Conservation (phyloP, 2,329 filamentous ascomycete species). For the Bertia moriformis region DNA sequence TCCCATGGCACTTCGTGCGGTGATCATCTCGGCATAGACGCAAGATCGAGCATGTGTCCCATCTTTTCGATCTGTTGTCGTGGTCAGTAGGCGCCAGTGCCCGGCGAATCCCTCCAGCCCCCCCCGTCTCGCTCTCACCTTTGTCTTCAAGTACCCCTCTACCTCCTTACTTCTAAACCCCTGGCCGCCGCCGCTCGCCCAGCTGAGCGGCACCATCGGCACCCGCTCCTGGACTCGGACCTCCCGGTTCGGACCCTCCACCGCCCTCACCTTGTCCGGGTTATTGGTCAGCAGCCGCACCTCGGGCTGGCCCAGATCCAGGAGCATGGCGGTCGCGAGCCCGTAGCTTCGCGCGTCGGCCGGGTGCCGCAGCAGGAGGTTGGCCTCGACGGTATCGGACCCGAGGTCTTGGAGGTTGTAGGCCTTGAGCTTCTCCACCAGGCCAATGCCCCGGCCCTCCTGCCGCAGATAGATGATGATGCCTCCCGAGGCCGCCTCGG, state of each 20-base stretch:
- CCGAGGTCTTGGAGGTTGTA: constrained; percentile 96
- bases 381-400: constrained; percentile 94
- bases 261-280: constrained; percentile 86
- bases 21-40: constrained; percentile 11
- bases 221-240: constrained; percentile 79
- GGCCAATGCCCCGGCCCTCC: constrained; percentile 86
- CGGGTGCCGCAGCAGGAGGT: constrained; percentile 76
- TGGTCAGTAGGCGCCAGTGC: constrained; percentile 3
- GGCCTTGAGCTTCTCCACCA: constrained; percentile 90
- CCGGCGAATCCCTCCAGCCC: constrained; percentile 3
- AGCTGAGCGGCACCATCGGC: constrained; percentile 87
- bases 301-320: constrained; percentile 67
- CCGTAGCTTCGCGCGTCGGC: constrained; percentile 92
- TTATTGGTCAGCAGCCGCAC: constrained; percentile 88
- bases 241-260: constrained; percentile 82
- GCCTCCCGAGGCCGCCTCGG: constrained; percentile 49
- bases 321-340: constrained; percentile 85
- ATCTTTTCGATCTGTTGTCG: constrained; percentile 62
- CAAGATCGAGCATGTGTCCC: constrained; percentile 63
- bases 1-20: too few relatives aligned
- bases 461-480: constrained; percentile 93
- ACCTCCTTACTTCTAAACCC: constrained; percentile 70
- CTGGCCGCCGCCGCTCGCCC: constrained; percentile 65
- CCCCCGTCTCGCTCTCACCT: constrained; percentile 36
- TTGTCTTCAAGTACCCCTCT: constrained; percentile 85